Conservation (phyloP, 192 early-diverging fungal genomes). For the Gaertneriomyces semiglobifer region DNA sequence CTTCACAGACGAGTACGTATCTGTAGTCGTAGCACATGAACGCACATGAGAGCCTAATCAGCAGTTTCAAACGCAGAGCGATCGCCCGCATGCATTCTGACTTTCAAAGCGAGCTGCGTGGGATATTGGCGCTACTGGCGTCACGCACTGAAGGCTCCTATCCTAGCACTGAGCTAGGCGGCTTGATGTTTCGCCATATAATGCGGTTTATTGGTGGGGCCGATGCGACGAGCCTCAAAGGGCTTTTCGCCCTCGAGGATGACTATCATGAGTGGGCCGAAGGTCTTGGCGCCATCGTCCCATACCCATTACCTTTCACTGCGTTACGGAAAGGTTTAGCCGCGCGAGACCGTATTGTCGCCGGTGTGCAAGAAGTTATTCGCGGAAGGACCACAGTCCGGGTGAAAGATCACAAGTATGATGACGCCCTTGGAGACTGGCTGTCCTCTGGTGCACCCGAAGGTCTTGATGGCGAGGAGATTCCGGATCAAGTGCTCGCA, state of each 20-base stretch:
- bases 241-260: neutral
- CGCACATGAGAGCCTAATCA: too few relatives aligned
- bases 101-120: neutral
- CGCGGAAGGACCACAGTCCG: neutral
- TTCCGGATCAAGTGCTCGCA: slow-evolving; percentile 1
- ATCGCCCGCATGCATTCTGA: neutral
- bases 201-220: neutral
- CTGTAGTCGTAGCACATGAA: neutral
- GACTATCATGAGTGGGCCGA: slow-evolving; percentile 3
- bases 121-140: neutral
- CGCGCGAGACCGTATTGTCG: neutral
- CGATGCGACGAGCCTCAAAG: neutral
- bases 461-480: neutral
- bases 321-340: neutral
- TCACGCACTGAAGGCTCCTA: neutral
- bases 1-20: neutral
- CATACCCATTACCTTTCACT: slow-evolving; percentile 1
- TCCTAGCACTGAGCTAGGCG: neutral
- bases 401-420: neutral
- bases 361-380: neutral
- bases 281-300: slow-evolving; percentile 1
- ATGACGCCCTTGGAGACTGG: slow-evolving; percentile 1
- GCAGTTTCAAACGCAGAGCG: neutral
- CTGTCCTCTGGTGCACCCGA: neutral
- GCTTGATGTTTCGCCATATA: neutral